Conservation (phyloP, 768 basidiomycete species). For the Jaapia argillacea region DNA sequence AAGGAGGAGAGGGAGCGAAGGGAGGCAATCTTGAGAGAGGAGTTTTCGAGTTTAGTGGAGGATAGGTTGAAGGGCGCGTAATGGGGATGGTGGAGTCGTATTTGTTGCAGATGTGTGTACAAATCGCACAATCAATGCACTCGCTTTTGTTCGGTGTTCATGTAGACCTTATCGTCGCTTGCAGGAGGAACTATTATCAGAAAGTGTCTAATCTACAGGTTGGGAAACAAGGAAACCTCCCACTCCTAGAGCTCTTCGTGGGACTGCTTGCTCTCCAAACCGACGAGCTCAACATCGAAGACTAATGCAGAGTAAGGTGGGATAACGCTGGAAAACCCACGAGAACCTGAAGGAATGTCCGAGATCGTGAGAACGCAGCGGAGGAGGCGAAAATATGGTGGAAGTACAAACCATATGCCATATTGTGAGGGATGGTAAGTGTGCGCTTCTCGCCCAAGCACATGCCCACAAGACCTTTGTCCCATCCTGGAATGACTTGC, state of each 20-base stretch:
- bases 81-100: too few relatives aligned
- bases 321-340: constrained; percentile 71
- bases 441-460: constrained; percentile 83
- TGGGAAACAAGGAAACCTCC: too few relatives aligned
- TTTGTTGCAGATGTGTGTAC: too few relatives aligned
- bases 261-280: too few relatives aligned
- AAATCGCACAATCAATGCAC: too few relatives aligned
- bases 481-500: constrained; percentile 84
- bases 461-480: constrained; percentile 75
- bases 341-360: constrained; percentile 41
- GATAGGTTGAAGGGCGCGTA: constrained; percentile 57
- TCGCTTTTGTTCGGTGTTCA: too few relatives aligned
- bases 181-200: too few relatives aligned
- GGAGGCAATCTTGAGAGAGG: constrained; percentile 81
- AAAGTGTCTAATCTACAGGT: too few relatives aligned
- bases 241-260: too few relatives aligned
- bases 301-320: constrained; percentile 73
- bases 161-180: too few relatives aligned
- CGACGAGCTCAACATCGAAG: constrained; percentile 81
- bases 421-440: constrained; percentile 70
- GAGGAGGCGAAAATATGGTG: too few relatives aligned
- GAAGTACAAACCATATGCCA: constrained; percentile 78
- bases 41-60: constrained; percentile 76
- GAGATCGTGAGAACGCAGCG: too few relatives aligned
- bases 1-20: constrained; percentile 88